Base-by-base conservation (phyloP, 2,329 filamentous ascomycete genomes). In the Penicillium sp. region DNA sequence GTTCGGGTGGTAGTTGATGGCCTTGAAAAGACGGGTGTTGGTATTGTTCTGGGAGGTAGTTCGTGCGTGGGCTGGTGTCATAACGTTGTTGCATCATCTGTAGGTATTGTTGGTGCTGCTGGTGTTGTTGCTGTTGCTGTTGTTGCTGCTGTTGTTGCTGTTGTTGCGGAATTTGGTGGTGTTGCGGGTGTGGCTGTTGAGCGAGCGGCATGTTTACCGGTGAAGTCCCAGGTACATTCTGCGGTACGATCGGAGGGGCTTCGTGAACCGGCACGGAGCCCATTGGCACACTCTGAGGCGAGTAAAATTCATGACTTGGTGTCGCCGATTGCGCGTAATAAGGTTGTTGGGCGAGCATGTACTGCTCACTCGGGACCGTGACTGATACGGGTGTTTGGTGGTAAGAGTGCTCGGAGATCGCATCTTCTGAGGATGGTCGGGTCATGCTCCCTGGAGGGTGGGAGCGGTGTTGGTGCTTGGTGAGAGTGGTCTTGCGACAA, bases 401-500 rank as follows among this genome's bases (percentile, higher is more conserved):
- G 57, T 74, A 75, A 19, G 72, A 72, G 38, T 72, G 69, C 59
- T 75, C 73, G 8, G 73, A 74, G 19, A 63, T 64, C 7, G 70
- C 63, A 57, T 75, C 73, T 59, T 74, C 73, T 7, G 73, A 75
- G 13, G 72, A 69, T 38, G 68, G 67, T 48, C 72, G 70, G 50
- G 70, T 69, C 60, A 71, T 48, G 11, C 67, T 63, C 3, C 70
- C 72, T 15, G 71, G 67, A 6, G 67, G 70, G 54, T 76, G 73
- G n/a, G 72, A 73, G 51, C 72, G 72, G 50, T 74, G 67, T 64
- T 75, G 72, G 45, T 76, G 73, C 53, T 76, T 76, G 21, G 73
- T 76, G 48, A 76, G 66, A 16, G 73, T 76, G 8, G 73, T 76
- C 61, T 76, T 76, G 55, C 73, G 71, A 61, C 73, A 76, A 60